phyloP scores from a whole-genome alignment of 805 yeast species.

The Zygoascus bituminiphila region DNA sequence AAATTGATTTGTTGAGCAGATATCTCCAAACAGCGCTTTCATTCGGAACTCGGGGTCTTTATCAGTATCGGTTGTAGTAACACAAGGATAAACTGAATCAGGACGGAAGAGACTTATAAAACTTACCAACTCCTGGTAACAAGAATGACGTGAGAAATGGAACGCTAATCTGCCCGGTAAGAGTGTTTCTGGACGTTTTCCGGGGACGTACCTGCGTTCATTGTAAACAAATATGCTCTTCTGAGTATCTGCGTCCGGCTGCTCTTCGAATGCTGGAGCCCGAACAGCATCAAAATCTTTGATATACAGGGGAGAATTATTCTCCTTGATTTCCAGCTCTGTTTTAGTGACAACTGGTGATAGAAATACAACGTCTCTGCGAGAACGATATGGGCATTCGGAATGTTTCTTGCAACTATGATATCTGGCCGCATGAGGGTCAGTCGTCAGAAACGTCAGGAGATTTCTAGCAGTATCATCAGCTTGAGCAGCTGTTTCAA shows the following conservation, averaged over 20 bases:
- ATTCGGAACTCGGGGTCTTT: conserved; percentile 11
- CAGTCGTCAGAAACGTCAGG: conserved; percentile 10
- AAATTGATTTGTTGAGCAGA: conserved; percentile 4
- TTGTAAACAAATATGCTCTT: conserved; percentile 4
- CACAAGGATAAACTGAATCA: conserved; percentile 16
- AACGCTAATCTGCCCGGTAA: conserved; percentile 21
- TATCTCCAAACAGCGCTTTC: conserved; percentile 13
- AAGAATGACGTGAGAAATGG: conserved; percentile 28
- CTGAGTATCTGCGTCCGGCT: background rate
- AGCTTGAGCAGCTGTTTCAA: conserved; percentile 18
- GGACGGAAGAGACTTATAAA: conserved; percentile 19
- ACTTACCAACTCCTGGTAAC: conserved; percentile 20
- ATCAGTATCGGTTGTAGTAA: conserved; percentile 3
- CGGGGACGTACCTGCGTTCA: conserved; percentile 15
- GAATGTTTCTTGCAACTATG: conserved; percentile 20
- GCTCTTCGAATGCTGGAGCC: background rate
- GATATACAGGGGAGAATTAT: conserved; percentile 6
- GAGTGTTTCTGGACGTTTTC: conserved; percentile 8
- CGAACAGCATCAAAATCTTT: conserved; percentile 8
- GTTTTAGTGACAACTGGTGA: conserved; percentile 10
- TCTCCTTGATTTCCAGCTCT: background rate
- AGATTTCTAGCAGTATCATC: background rate
- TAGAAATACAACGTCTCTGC: conserved; percentile 13
- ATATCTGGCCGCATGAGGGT: conserved; percentile 13
- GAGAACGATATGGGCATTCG: conserved; percentile 11